Percentiles rank a stretch among this genome's conserved stretches.
phyloP scores from a whole-genome alignment of 495 filamentous ascomycete genomes.

The Paragyromitra xinjiangensis region DNA sequence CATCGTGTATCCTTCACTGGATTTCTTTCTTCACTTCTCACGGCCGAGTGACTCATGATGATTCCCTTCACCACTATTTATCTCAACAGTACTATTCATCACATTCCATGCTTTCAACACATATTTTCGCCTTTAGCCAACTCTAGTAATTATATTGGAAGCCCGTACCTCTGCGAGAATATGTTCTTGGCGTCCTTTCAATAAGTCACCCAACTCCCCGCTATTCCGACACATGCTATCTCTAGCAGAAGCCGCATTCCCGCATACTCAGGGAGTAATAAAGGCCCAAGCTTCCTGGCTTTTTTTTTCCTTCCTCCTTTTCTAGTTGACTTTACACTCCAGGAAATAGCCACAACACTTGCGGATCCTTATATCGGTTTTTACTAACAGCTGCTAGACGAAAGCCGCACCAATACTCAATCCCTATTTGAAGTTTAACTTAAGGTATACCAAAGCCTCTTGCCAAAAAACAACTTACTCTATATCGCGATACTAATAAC shows the following conservation, averaged over 20 bases:
- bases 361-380: no score
- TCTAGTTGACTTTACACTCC: neutral
- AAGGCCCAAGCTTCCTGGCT: neutral
- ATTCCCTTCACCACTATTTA: neutral
- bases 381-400: no score
- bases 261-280: neutral
- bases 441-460: no score
- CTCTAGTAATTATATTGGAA: neutral
- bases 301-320: neutral
- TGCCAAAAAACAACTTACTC: neutral
- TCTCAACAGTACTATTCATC: neutral
- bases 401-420: no score
- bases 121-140: neutral
- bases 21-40: no score
- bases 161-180: neutral
- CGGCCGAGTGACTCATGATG: neutral
- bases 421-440: no score
- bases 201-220: neutral
- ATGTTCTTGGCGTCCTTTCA: neutral
- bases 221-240: neutral
- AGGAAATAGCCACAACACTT: no score
- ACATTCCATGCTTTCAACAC: neutral
- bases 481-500: neutral
- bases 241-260: neutral
- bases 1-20: no score